Evolutionary conservation across 257 asterid species (phyloP), one percentile per base, ranked within the genome.

Genomic region (Capsicum rhomboideum): DNA sequence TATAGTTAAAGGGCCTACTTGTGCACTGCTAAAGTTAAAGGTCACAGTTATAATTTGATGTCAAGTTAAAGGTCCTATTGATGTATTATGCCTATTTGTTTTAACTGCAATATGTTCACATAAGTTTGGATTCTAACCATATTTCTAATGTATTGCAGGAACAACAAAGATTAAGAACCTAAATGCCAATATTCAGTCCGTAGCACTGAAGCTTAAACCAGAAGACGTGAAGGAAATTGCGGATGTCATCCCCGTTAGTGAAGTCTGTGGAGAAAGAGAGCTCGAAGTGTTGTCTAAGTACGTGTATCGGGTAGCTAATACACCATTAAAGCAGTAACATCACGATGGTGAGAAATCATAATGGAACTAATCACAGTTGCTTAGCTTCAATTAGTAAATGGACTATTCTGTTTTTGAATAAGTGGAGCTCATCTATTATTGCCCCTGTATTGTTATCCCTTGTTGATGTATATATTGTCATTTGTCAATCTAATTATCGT

Each of bases 81-180:
- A n/a, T n/a, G n/a, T n/a, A n/a, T n/a, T n/a, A n/a, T n/a, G n/a
- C n/a, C n/a, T n/a, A n/a, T n/a, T n/a, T n/a, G n/a, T n/a, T n/a
- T 72, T 72, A 28, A 52, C 79, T 72, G 79, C 79, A 42, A 72
- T 44, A 72, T 21, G 31, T n/a, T 72, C 58, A 10, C 42, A 29
- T n/a, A 40, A 17, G 40, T n/a, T 12, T 44, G 78, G 13, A 6
- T 44, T 71, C 83, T 23, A 52, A 21, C 31, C 31, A 21, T 44
- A 55, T 10, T 58, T 46, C 12, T 23, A 66, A 66, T 29, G 16
- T 18, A 16, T 28, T 31, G 34, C 79, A 87, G 91, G 87, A 56
- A 90, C 93, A 17, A 88, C 94, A 2, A 89, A 91, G 90, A 87
- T 89, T 13, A 85, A 83, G 84, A 90, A 91, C 63, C 88, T 90